Conservation (phyloP, 2,329 filamentous ascomycete species). For the Diplodia mutila region DNA sequence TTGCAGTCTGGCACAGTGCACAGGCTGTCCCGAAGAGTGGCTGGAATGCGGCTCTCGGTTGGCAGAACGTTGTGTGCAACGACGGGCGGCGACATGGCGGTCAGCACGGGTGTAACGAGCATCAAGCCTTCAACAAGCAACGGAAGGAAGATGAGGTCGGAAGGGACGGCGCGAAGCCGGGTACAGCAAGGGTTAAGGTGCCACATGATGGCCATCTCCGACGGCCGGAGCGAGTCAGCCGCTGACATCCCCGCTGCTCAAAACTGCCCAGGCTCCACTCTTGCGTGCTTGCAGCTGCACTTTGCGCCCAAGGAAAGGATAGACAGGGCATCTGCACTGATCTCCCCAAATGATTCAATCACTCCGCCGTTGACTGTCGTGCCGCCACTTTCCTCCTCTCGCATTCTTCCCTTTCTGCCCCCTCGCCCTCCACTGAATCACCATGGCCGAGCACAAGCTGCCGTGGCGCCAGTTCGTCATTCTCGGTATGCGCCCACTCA, state of each 20-base stretch:
- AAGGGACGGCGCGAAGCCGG: constrained; percentile 13
- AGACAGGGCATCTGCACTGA: constrained; percentile 13
- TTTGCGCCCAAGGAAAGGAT: constrained; percentile 7
- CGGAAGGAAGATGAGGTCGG: neutral
- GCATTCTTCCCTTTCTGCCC: neutral
- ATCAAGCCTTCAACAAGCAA: constrained; percentile 2
- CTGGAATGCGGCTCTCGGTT: neutral
- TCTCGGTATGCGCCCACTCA: constrained; percentile 35
- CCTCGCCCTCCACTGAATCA: neutral
- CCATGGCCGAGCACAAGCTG: constrained; percentile 43
- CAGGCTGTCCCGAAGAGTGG: neutral
- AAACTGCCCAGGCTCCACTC: constrained; percentile 13
- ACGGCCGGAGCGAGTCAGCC: constrained; percentile 9
- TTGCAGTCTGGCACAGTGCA: too few species aligned
- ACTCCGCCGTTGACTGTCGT: neutral
- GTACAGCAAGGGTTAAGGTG: neutral
- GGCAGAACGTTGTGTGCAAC: neutral
- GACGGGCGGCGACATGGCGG: neutral
- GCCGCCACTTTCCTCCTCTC: neutral
- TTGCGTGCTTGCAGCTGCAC: constrained; percentile 17
- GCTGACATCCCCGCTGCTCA: constrained; percentile 12
- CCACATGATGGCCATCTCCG: constrained; percentile 19
- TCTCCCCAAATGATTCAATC: constrained; percentile 10
- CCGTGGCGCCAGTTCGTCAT: constrained; percentile 47
- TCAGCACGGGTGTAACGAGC: neutral